Conservation (phyloP, 495 filamentous ascomycete species). For the Cetradonia linearis region DNA sequence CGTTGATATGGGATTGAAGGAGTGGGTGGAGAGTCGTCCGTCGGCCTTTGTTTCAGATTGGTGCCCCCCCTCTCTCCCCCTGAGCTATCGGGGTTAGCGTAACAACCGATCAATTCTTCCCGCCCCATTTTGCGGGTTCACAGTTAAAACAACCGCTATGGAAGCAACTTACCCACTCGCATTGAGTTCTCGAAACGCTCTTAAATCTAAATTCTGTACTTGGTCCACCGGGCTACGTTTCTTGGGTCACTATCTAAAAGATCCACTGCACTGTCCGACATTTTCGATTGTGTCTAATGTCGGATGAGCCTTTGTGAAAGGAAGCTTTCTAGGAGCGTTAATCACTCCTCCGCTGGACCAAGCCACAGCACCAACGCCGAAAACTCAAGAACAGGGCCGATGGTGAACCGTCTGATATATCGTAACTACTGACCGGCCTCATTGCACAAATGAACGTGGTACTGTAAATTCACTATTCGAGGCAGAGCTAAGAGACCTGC, state of each 20-base stretch:
- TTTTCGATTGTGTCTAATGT: not conserved
- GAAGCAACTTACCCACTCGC: not conserved
- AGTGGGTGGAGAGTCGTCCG: not conserved
- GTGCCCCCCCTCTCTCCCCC: constrained; percentile 2
- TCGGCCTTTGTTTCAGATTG: constrained; percentile 8
- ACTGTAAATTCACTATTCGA: not conserved
- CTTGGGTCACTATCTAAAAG: too few species aligned
- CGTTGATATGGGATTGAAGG: not conserved
- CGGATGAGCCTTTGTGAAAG: not conserved
- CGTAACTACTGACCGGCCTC: not conserved
- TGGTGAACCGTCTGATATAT: not conserved
- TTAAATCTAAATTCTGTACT: not conserved
- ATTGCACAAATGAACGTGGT: not conserved
- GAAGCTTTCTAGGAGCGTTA: not conserved
- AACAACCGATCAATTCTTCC: not conserved
- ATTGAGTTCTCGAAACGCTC: not conserved
- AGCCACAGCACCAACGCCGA: not conserved
- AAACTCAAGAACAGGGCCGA: not conserved
- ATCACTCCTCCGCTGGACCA: not conserved
- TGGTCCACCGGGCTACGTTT: not conserved
- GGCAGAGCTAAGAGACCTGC: not conserved
- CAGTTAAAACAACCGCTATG: not conserved
- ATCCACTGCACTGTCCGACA: too few species aligned
- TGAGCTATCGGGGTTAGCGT: constrained; percentile 5
- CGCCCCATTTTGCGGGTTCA: not conserved